Evolutionary conservation across 441 rosid species (phyloP), one percentile per base, ranked within the genome.

Genomic region (Adansonia gregorii): DNA sequence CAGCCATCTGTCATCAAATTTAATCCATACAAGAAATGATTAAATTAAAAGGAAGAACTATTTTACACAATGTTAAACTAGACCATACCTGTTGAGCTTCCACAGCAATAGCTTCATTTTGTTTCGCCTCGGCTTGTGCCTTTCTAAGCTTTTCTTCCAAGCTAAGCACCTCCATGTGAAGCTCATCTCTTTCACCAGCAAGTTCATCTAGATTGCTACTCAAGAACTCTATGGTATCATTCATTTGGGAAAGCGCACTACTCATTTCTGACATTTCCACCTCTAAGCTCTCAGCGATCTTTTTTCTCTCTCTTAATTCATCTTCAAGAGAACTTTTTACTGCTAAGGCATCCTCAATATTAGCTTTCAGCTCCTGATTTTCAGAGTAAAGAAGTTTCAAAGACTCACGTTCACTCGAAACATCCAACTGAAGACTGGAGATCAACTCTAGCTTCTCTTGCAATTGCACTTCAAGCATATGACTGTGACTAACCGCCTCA

Each of bases 81-180:
- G 65, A 76, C 74, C 12, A 76, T 87, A 94, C 98, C 94, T 88
- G 89, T 76, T 87, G 90, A 76, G 97, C 92, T 84, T 92, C 96
- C 72, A 78, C 41, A 75, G 94, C 91, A 83, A 85, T 85, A 79
- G 85, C 89, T 87, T 93, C 98, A 56, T 67, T 86, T 76, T 89
- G 88, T 82, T 73, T 87, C 41, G 90, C 91, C 81, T 78, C 84
- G 72, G 83, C 87, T 78, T 86, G 78, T 75, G 89, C 80, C 78
- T 79, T 88, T 78, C 87, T 86, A 46, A 90, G 87, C 82, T 88
- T 85, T 79, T 91, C 92, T 83, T 86, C 88, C 90, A 93, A 70
- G 84, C 78, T 79, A 77, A 87, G 86, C 74, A 88, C 82, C 84
- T 93, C 93, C 76, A 78, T 59, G 52, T 86, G 87, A 74, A 94